Evolutionary conservation across 2,329 filamentous ascomycete species (phyloP), one percentile per base, ranked within the genome.

Genomic region (Scleromitrula shiraiana): DNA sequence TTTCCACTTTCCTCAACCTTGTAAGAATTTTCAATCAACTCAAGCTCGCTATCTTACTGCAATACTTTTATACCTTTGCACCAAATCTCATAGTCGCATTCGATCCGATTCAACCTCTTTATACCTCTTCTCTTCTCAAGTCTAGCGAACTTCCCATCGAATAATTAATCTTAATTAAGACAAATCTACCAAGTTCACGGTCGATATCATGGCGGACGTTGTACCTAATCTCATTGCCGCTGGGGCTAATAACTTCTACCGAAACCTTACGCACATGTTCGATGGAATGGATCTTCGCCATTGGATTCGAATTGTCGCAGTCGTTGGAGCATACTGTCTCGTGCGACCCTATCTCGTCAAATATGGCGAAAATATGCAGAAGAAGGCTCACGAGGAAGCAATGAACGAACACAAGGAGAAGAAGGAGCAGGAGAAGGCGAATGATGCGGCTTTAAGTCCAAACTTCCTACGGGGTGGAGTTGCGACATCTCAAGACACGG

Each of bases 261-360:
- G 47, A 26, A 45, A 45, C 29, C 12, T 20, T 5, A 38, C 40
- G 46, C 60, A 67, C 26, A 70, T 73, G 20, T 70, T 82, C 54
- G 65, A 67, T 53, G 68, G 66, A 52, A 73, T 82, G 70, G 69
- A 71, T 1, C 59, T 64, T 9, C 67, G 78, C 56, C 68, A 74
- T 35, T 80, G 75, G 71, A 74, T 93, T 58, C 84, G 87, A 40
- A 73, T 93, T 50, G 67, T 88, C 56, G 74, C 80, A 56, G 76
- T 88, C 52, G 76, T 88, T 17, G 78, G 87, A 59, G 82, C 78
- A 47, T 94, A 91, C 70, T 63, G 82, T 54, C 75, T 93, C 44
- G 60, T 88, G 20, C 80, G 88, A 1, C 86, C 86, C 0, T 88
- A 88, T 64, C 65, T 90, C 43, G 73, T 90, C 60, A 83, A 83